Percentiles rank a stretch among this genome's conserved stretches.
Conservation (phyloP, 305 asterid genomes). For the Solanum chacoense region DNA sequence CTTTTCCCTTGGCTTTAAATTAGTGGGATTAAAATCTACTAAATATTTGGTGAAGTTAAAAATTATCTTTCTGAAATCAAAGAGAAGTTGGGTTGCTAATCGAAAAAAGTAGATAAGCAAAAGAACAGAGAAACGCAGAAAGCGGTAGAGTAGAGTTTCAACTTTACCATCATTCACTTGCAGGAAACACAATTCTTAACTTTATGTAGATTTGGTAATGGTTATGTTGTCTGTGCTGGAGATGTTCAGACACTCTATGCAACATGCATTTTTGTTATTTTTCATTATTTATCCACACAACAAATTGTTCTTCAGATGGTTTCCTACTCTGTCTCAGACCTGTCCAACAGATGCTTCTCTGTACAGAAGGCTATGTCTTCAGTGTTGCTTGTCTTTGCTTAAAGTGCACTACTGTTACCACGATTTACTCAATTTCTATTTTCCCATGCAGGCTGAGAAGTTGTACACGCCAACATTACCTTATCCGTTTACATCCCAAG, state of each 20-base stretch:
- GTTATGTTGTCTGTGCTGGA: background rate
- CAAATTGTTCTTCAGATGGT: background rate
- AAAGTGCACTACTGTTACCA: background rate
- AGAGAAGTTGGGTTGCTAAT: background rate
- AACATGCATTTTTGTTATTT: background rate
- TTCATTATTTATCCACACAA: background rate
- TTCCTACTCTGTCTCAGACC: background rate
- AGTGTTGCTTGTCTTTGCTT: background rate
- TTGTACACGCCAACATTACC: slow-evolving; percentile 75
- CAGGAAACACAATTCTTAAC: background rate
- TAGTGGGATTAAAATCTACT: background rate
- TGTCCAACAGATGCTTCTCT: background rate
- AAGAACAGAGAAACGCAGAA: background rate
- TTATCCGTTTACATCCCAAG: slow-evolving; percentile 70
- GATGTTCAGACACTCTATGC: background rate
- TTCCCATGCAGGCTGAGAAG: slow-evolving; percentile 60
- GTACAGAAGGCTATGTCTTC: background rate
- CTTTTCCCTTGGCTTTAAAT: background rate
- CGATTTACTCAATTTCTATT: background rate
- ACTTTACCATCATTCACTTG: background rate
- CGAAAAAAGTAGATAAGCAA: background rate
- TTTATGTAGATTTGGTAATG: background rate
- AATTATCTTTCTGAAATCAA: background rate
- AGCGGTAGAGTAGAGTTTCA: background rate
- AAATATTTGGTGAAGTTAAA: background rate